Evolutionary conservation across 768 basidiomycete species (phyloP).

Genomic region (Rhodotorula graminis): DNA sequence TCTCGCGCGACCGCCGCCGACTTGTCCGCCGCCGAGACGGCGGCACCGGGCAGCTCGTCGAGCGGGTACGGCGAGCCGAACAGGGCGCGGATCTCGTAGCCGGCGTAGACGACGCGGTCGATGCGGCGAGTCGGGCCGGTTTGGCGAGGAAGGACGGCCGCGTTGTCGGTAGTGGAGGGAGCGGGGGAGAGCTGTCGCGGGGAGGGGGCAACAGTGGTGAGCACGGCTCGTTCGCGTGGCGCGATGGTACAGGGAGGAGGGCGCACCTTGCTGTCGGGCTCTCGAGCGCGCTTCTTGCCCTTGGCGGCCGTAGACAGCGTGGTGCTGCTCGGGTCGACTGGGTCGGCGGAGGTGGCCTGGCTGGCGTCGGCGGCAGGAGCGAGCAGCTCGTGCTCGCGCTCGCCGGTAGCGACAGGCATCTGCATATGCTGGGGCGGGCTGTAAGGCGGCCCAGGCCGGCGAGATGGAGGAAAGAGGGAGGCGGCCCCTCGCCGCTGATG

Average conservation of each 20-base stretch:
- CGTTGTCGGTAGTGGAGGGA: not conserved
- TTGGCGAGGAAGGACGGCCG: not conserved
- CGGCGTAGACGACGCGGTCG: conserved; percentile 29
- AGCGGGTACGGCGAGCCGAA: conserved; percentile 32
- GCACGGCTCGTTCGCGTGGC: not conserved
- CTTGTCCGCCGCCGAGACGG: not conserved
- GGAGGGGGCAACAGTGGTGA: too few relatives aligned
- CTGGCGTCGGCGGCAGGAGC: too few relatives aligned
- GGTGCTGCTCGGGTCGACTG: not conserved
- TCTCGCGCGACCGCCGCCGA: not conserved
- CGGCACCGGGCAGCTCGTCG: conserved; percentile 14
- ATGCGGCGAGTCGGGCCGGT: not conserved
- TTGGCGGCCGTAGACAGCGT: not conserved
- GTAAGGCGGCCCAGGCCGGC: too few relatives aligned
- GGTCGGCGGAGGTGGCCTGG: too few relatives aligned
- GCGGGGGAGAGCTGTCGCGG: not conserved
- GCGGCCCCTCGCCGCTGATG: too few relatives aligned
- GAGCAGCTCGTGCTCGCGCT: too few relatives aligned
- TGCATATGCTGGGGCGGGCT: too few relatives aligned
- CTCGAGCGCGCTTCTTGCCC: conserved; percentile 7
- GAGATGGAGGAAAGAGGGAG: too few relatives aligned
- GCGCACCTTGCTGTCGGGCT: not conserved
- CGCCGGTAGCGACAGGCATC: too few relatives aligned
- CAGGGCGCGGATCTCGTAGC: conserved; percentile 31
- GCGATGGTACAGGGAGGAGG: too few relatives aligned